phyloP scores from a whole-genome alignment of 805 yeast species.

The Metschnikowia vanudenii region DNA sequence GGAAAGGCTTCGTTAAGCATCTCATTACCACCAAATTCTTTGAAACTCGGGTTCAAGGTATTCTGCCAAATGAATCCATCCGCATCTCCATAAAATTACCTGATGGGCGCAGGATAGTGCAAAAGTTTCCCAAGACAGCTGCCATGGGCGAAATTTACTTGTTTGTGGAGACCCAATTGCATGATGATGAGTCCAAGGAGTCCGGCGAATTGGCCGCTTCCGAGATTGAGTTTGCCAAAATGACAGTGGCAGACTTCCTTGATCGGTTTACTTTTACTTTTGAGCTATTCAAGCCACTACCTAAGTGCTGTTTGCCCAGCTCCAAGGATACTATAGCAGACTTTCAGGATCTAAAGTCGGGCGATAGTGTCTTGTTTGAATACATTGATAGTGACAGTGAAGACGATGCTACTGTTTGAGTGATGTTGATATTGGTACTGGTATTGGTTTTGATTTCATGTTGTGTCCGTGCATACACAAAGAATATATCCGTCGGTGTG shows the following conservation, averaged over 20 bases:
- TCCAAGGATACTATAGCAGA: constrained; percentile 15
- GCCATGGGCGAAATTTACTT: constrained; percentile 48
- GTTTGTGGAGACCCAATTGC: constrained; percentile 44
- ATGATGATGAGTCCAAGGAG: constrained; percentile 16
- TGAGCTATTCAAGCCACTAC: constrained; percentile 43
- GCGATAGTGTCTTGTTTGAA: constrained; percentile 41
- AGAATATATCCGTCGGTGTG: too few species aligned
- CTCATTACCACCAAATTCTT: constrained; percentile 18
- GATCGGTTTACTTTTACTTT: constrained; percentile 31
- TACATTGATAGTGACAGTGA: constrained; percentile 26
- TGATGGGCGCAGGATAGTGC: constrained; percentile 49
- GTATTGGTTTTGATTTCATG: too few species aligned
- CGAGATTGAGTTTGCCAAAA: not conserved
- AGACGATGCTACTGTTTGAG: constrained; percentile 9
- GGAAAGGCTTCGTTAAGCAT: constrained; percentile 22
- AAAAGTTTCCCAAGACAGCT: constrained; percentile 40
- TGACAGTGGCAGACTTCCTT: constrained; percentile 21
- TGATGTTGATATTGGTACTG: not conserved
- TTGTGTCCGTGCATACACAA: too few species aligned
- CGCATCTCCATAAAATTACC: constrained; percentile 55
- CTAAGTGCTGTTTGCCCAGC: constrained; percentile 29
- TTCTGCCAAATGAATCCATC: constrained; percentile 16
- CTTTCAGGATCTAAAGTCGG: constrained; percentile 29
- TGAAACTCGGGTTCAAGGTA: constrained; percentile 9
- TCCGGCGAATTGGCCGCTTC: too few species aligned